These are phyloP conservation scores for Vaccinium darrowii DNA, from an alignment of 148 eudicot species.

Conservation along the genomic window DNA sequence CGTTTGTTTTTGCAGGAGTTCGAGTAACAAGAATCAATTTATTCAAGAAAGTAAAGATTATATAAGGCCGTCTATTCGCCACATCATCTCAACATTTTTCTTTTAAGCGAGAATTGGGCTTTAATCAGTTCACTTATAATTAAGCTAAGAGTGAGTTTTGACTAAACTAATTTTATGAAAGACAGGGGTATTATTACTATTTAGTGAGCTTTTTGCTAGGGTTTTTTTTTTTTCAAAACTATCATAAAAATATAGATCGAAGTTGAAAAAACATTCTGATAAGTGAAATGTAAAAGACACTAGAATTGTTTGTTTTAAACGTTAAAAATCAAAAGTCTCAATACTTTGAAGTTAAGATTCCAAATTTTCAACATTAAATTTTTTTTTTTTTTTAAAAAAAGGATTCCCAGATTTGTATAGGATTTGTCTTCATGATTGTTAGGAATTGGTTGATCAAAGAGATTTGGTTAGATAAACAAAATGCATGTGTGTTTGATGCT, in stretches of 20 bases:
- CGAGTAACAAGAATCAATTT: not conserved
- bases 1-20: too few relatives aligned
- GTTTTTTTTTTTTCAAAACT: too few relatives aligned
- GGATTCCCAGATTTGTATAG: not conserved
- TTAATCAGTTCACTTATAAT: not conserved
- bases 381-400: too few relatives aligned
- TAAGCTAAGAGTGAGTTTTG: too few relatives aligned
- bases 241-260: too few relatives aligned
- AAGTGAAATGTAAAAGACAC: too few relatives aligned
- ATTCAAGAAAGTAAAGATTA: not conserved
- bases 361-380: not conserved
- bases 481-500: not conserved
- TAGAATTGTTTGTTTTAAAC: too few relatives aligned
- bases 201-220: too few relatives aligned
- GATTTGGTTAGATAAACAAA: not conserved
- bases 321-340: not conserved
- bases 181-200: not conserved
- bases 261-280: too few relatives aligned
- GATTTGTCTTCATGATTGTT: not conserved
- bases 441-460: not conserved
- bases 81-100: not conserved
- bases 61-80: not conserved
- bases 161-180: not conserved
- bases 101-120: not conserved
- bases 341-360: not conserved